Evolutionary conservation across 2,329 filamentous ascomycete species (phyloP), one percentile per base, ranked within the genome.

Genomic region (Monosporascus sp.): DNA sequence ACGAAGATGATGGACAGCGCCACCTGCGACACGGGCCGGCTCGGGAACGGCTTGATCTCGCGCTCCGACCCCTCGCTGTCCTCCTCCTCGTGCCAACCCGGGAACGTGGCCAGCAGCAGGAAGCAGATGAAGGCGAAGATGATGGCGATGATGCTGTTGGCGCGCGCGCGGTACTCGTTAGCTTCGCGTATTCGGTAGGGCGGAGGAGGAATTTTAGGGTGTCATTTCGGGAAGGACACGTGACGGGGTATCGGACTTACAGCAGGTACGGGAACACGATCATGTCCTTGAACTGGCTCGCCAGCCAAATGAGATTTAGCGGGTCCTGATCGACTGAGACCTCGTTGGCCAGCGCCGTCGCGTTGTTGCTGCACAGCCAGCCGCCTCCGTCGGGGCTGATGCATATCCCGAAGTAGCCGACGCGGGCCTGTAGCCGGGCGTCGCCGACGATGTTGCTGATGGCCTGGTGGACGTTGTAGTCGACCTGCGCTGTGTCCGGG

Each of bases 361-460:
- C 94, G 72, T 99, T 99, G 79, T 96, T 95, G 71, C 89, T 94
- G 81, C 94, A 99, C 54, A 97, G 82, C 82, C 90, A 99, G 22
- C 87, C 85, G 60, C 93, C 93, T 55, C 88, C 89, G 68, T 96
- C 90, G 1, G 90, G 86, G 73, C 91, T 94, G 70, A 97, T 85
- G 74, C 94, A 99, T 71, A 99, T 96, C 62, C 94, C 94, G 66
- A 99, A 99, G 77, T 96, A 99, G 60, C 94, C 94, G 31, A 99
- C 94, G 53, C 94, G 87, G 25, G 94, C 91, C 71, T 96, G 90
- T 48, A 99, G 78, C 55, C 84, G 82, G 14, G 94, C 92, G 62
- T 82, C 78, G 50, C 90, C 90, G 54, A 95, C 93, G 57, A 99
- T 95, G 73, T 94, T 95, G 57, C 86, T 81, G 63, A 97, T 94